Evolutionary conservation across 2,329 filamentous ascomycete genomes (phyloP).

Genomic region (Trichoderma sp.): DNA sequence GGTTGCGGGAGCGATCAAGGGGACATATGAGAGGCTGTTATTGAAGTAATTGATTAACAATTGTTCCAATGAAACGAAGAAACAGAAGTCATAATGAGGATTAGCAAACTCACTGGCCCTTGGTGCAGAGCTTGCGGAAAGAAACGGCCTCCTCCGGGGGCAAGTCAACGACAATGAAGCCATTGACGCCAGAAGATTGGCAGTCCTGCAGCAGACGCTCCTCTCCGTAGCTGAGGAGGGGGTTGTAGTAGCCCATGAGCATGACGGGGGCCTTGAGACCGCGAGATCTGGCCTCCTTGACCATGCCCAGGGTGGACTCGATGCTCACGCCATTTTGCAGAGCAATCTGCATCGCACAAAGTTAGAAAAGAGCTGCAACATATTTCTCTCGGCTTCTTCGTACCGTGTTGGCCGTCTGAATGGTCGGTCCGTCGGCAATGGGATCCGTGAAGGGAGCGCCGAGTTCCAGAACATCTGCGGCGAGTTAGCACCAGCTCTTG

Average conservation of each 20-base stretch:
- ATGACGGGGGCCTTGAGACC: conserved; percentile 81
- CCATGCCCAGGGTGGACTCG: conserved; percentile 74
- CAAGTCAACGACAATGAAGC: conserved; percentile 94
- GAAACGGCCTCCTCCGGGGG: conserved; percentile 93
- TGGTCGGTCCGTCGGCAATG: conserved; percentile 95
- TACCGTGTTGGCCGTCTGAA: conserved; percentile 91
- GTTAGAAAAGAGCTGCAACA: neutral
- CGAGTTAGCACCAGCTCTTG: neutral
- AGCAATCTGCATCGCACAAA: conserved; percentile 50
- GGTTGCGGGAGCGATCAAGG: conserved; percentile 92
- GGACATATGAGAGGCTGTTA: conserved; percentile 81
- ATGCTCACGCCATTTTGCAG: conserved; percentile 87
- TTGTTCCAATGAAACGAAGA: neutral
- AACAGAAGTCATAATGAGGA: no score
- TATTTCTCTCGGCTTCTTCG: conserved; percentile 23
- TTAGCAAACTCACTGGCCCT: conserved; percentile 58
- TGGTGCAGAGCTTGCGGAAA: conserved; percentile 81
- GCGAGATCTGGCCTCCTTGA: conserved; percentile 72
- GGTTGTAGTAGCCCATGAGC: conserved; percentile 99
- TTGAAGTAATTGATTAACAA: neutral
- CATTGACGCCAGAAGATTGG: conserved; percentile 81
- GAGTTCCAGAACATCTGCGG: conserved; percentile 81
- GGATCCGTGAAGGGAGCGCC: conserved; percentile 97
- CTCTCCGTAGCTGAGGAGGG: conserved; percentile 89
- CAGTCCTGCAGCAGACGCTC: conserved; percentile 83